These are phyloP conservation scores for Mayamaea pseudoterrestris DNA, from an alignment of 108 stramenopile genomes.

Conservation along the genomic window DNA sequence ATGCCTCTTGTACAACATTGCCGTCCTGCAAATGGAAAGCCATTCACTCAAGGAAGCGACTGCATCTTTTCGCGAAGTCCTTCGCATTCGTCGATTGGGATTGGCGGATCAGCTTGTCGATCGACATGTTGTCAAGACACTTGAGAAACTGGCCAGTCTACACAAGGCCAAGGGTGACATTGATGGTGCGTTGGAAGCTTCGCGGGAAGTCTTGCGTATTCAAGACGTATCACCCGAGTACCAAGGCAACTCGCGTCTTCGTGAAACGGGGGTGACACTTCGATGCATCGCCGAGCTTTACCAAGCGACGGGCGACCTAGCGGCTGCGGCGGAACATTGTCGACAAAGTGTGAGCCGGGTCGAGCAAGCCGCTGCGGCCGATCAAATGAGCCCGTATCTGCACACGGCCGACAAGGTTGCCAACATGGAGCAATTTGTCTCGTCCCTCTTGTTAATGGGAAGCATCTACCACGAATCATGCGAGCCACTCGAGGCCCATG, in stretches of 20 bases:
- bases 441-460: conserved; percentile 18
- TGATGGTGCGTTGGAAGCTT: conserved; percentile 15
- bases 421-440: conserved; percentile 10
- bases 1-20: conserved; percentile 42
- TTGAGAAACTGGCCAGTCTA: conserved; percentile 23
- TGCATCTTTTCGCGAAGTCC: conserved; percentile 26
- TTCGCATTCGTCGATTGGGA: conserved; percentile 20
- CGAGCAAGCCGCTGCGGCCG: neutral
- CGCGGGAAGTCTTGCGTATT: conserved; percentile 15
- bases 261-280: conserved; percentile 9
- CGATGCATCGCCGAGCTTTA: conserved; percentile 24
- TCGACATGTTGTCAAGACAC: conserved; percentile 24
- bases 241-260: conserved; percentile 5
- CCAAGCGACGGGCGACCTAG: conserved; percentile 24
- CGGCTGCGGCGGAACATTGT: conserved; percentile 12
- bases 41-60: conserved; percentile 27
- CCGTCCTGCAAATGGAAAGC: conserved; percentile 36
- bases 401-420: neutral
- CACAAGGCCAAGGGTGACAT: conserved; percentile 31
- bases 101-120: conserved; percentile 24
- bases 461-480: conserved; percentile 29
- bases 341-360: conserved; percentile 4
- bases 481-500: conserved; percentile 15
- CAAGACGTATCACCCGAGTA: conserved; percentile 14
- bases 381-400: too few species aligned